These are phyloP conservation scores for Penicillium bovifimosum DNA, from an alignment of 495 filamentous ascomycete species.

Conservation along the genomic window DNA sequence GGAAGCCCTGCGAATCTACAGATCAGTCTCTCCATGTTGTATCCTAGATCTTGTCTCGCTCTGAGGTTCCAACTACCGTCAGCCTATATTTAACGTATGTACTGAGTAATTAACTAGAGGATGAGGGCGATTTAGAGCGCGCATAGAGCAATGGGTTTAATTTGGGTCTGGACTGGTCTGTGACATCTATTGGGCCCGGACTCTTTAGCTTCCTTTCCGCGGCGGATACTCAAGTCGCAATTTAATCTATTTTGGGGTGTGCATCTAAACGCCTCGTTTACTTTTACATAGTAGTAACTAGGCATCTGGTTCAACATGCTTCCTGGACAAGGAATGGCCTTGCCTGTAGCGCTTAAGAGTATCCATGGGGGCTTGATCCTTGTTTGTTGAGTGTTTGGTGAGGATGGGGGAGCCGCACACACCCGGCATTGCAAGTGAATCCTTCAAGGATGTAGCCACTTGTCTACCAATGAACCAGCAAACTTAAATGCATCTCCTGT, in stretches of 20 bases:
- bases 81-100: neutral
- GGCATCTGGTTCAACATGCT: neutral
- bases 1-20: neutral
- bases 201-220: slow-evolving; percentile 7
- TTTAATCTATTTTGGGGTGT: slow-evolving; percentile 4
- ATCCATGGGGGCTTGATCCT: neutral
- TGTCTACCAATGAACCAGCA: neutral
- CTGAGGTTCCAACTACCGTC: slow-evolving; percentile 7
- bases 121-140: slow-evolving; percentile 2
- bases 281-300: neutral
- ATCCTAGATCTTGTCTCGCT: neutral
- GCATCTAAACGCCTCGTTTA: neutral
- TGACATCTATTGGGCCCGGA: neutral
- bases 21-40: neutral
- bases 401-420: slow-evolving; percentile 1
- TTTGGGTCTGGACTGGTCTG: slow-evolving; percentile 9
- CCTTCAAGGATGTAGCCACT: neutral
- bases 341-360: neutral
- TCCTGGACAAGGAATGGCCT: neutral
- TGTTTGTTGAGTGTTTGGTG: neutral
- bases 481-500: slow-evolving; percentile 7
- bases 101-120: too few relatives aligned
- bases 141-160: slow-evolving; percentile 4
- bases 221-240: neutral
- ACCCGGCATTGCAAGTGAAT: neutral